phyloP scores from a whole-genome alignment of 805 yeast species.

The Dipodascopsis uninucleata region DNA sequence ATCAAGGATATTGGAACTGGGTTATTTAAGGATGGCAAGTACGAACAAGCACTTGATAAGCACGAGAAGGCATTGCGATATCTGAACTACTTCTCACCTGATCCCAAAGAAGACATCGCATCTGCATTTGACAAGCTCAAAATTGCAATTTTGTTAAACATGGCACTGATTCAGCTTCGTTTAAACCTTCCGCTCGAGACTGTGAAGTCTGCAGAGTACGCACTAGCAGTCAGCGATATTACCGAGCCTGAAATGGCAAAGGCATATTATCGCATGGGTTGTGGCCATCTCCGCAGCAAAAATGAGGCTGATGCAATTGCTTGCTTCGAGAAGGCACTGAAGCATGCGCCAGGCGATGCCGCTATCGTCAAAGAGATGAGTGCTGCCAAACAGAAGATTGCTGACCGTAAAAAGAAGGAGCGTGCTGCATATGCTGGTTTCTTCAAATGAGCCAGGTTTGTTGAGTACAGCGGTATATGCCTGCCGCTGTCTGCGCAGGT shows the following conservation, averaged over 20 bases:
- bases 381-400: constrained; percentile 28
- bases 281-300: constrained; percentile 59
- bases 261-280: constrained; percentile 82
- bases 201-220: constrained; percentile 59
- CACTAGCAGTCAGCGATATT: constrained; percentile 55
- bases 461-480: too few species aligned
- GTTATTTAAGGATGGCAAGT: constrained; percentile 62
- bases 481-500: too few species aligned
- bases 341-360: constrained; percentile 52
- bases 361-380: constrained; percentile 32
- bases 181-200: constrained; percentile 53
- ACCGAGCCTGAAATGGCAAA: constrained; percentile 74
- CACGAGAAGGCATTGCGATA: constrained; percentile 71
- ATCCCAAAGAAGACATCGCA: constrained; percentile 37
- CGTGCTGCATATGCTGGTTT: constrained; percentile 43
- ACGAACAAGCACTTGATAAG: constrained; percentile 55
- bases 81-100: constrained; percentile 69
- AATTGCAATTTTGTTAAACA: constrained; percentile 61
- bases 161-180: constrained; percentile 71
- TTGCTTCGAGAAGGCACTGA: constrained; percentile 63
- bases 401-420: constrained; percentile 31
- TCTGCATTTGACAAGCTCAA: constrained; percentile 43
- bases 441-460: too few species aligned
- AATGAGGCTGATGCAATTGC: constrained; percentile 67
- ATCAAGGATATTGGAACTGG: constrained; percentile 80